Evolutionary conservation across 2,329 filamentous ascomycete species (phyloP).

Genomic region (Colletotrichum brevisporum): DNA sequence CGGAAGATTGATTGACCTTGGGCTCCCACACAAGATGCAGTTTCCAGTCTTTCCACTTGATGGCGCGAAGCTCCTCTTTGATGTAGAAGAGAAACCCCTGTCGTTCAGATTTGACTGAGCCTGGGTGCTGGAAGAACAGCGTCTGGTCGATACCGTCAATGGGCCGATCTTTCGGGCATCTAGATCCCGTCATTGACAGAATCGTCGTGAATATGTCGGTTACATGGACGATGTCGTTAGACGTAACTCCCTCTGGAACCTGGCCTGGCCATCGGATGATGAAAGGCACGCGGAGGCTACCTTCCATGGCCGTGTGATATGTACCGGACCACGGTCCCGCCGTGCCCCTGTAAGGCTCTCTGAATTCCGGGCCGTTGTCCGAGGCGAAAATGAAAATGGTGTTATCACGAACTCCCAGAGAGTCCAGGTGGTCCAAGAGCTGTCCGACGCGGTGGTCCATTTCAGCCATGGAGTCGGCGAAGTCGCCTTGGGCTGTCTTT

Average conservation of each 20-base stretch:
- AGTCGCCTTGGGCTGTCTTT: conserved; percentile 48
- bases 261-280: conserved; percentile 52
- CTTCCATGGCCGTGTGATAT: conserved; percentile 54
- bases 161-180: conserved; percentile 46
- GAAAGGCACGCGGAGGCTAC: conserved; percentile 51
- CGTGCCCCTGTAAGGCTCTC: conserved; percentile 49
- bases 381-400: conserved; percentile 53
- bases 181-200: conserved; percentile 44
- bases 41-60: conserved; percentile 55
- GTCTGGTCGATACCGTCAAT: conserved; percentile 51
- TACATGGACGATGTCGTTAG: conserved; percentile 51
- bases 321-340: conserved; percentile 53
- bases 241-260: conserved; percentile 45
- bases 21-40: conserved; percentile 53
- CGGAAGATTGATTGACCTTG: conserved; percentile 50
- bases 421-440: conserved; percentile 50
- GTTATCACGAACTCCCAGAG: conserved; percentile 47
- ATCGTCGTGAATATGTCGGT: conserved; percentile 52
- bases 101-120: conserved; percentile 39
- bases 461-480: conserved; percentile 52
- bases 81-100: conserved; percentile 52
- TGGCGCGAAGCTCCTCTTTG: conserved; percentile 51
- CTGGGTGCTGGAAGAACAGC: conserved; percentile 45
- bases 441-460: conserved; percentile 52
- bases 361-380: conserved; percentile 53